Base-by-base conservation (phyloP, 495 filamentous ascomycete genomes). In the Achaetomiella virescens region DNA sequence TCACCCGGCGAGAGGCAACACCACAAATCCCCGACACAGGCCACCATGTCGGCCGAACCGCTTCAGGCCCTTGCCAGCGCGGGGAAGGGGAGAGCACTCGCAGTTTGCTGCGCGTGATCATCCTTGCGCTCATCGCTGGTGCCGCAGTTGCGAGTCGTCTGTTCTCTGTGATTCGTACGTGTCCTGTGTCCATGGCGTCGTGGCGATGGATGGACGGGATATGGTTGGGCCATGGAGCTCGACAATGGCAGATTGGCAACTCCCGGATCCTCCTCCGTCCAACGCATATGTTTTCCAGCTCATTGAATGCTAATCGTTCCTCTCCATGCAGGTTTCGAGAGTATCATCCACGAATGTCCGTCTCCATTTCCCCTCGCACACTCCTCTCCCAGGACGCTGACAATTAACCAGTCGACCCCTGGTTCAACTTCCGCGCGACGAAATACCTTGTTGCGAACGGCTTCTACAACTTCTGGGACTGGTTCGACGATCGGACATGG, bases 401-500 rank as follows among this genome's bases (percentile, higher is more conserved):
- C 62, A 69, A 57, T 52, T 56, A 36, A 50, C 58, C 62, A 97
- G 93, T 97, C 75, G 93, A 99, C 73, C 95, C 95, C n/a, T 99
- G 95, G 95, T 99, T 99, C 75, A 99, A 99, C 74, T 99, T 99
- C 74, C 81, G 95, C 65, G 95, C 95, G 59, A 97, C 95, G 46
- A 97, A 97, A 75, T 97, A 99, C 63, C 81, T 99, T 46, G 87
- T 97, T 52, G 81, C 93, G 64, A 80, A 99, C 81, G 95, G 95
- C 55, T 97, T 99, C 75, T 95, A 96, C 71, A 89, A 86, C 70
- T 99, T 99, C 69, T 99, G 95, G 95, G 92, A 99, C 74, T 99
- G 95, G 95, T 99, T 99, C 68, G 95, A 99, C 76, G 95, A 99
- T 79, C 86, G 93, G 78, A 98, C 95, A 82, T 99, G 95, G 95